These are phyloP conservation scores for Pythium sp. DNA, from an alignment of 352 stramenopile species.

Conservation along the genomic window DNA sequence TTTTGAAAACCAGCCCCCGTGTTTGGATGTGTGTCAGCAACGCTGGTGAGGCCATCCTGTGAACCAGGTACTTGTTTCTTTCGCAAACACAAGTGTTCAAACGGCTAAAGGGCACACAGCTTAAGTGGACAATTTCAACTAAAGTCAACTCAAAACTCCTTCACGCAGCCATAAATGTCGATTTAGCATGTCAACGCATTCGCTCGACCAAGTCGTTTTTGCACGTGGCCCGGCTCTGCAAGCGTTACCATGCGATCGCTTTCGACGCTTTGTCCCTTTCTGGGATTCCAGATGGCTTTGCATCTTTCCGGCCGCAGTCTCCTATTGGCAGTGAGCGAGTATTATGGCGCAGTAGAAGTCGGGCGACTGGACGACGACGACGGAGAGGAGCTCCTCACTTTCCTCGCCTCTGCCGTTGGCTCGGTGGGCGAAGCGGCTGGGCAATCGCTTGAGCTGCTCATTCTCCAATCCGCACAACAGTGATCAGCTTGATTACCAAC, in stretches of 20 bases:
- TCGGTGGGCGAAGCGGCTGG: background rate
- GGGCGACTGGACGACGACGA: background rate
- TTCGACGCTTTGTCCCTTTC: background rate
- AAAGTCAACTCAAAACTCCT: background rate
- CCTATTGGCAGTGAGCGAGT: background rate
- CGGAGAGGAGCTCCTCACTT: background rate
- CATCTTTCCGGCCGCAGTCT: no score
- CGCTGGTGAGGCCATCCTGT: background rate
- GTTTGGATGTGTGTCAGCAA: no score
- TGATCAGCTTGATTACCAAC: background rate
- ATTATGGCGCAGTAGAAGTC: background rate
- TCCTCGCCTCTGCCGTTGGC: no score
- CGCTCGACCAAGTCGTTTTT: background rate
- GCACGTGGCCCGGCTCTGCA: background rate
- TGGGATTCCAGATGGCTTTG: background rate
- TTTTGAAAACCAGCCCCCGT: background rate
- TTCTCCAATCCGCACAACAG: background rate
- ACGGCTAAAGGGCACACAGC: background rate
- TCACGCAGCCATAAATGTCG: no score
- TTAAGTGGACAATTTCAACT: background rate
- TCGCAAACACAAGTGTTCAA: background rate
- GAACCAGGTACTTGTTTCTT: background rate
- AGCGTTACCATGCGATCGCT: background rate
- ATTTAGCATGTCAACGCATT: no score
- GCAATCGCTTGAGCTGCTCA: background rate